These are phyloP conservation scores for Pelargonium nanum DNA, from an alignment of 345 rosid genomes.

Conservation along the genomic window DNA sequence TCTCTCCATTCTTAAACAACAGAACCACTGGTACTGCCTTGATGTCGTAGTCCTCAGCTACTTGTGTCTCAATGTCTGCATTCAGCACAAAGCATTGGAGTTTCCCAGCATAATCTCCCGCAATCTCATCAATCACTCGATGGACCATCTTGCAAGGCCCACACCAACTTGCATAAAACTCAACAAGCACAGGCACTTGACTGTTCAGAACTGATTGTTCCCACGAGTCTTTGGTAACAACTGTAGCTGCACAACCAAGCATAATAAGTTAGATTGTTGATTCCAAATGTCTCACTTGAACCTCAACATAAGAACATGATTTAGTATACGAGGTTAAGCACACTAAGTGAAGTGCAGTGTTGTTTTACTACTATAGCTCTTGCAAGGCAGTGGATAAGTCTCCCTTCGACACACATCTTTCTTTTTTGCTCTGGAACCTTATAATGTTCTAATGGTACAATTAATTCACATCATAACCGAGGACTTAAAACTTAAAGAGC, in stretches of 20 bases:
- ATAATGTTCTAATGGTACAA: too few species aligned
- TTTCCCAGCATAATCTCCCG: slow-evolving; percentile 63
- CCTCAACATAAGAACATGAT: too few species aligned
- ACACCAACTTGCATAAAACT: slow-evolving; percentile 30
- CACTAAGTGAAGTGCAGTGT: background rate
- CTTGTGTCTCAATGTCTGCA: slow-evolving; percentile 50
- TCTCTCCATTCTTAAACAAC: slow-evolving; percentile 79
- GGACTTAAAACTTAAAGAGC: too few species aligned
- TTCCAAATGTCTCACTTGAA: too few species aligned
- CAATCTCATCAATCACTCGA: slow-evolving; percentile 35
- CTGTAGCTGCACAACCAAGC: slow-evolving; percentile 38
- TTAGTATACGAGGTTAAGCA: too few species aligned
- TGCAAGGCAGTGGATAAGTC: too few species aligned
- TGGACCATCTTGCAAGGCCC: slow-evolving; percentile 59
- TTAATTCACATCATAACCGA: too few species aligned
- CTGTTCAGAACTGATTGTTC: slow-evolving; percentile 47
- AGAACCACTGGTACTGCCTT: slow-evolving; percentile 90
- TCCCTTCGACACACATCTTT: too few species aligned
- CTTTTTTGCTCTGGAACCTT: too few species aligned
- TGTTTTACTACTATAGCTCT: too few species aligned
- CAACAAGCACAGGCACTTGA: slow-evolving; percentile 68
- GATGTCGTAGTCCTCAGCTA: slow-evolving; percentile 70
- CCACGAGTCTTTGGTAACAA: slow-evolving; percentile 54
- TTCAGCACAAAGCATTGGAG: slow-evolving; percentile 60
- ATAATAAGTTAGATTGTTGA: background rate